These are phyloP conservation scores for Penicillium ochrochloron DNA, from an alignment of 495 filamentous ascomycete genomes.

Conservation along the genomic window DNA sequence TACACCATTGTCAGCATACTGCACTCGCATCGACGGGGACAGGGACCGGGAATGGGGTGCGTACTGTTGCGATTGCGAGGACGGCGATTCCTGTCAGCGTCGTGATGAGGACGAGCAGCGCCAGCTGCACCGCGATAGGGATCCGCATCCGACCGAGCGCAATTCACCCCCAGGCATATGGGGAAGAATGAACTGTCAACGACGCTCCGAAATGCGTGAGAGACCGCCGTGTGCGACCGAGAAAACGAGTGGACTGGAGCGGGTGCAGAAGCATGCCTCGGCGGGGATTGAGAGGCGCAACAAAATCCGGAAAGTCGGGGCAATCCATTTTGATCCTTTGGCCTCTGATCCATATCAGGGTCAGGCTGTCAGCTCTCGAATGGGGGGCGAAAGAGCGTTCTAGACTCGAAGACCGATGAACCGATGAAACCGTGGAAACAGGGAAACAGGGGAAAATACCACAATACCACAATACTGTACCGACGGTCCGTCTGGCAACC, in stretches of 20 bases:
- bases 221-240: background rate
- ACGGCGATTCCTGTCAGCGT: slow-evolving; percentile 69
- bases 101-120: slow-evolving; percentile 70
- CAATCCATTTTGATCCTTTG: background rate
- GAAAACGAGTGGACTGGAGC: background rate
- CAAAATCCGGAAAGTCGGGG: background rate
- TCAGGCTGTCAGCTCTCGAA: too few relatives aligned
- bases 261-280: background rate
- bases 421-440: too few relatives aligned
- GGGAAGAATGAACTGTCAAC: too few relatives aligned
- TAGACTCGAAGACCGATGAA: background rate
- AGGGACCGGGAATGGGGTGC: background rate
- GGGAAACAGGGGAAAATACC: too few relatives aligned
- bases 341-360: too few relatives aligned
- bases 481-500: too few relatives aligned
- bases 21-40: background rate
- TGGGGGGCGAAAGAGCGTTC: background rate
- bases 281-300: background rate
- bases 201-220: too few relatives aligned
- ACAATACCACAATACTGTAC: too few relatives aligned
- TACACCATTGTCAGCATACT: slow-evolving; percentile 16
- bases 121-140: slow-evolving; percentile 82
- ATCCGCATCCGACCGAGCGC: slow-evolving; percentile 65
- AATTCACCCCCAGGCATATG: background rate
- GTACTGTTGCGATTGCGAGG: slow-evolving; percentile 66